Percentiles rank a stretch among this genome's conserved stretches.
These are phyloP conservation scores for Fusarium tjaetaba DNA, from an alignment of 2,329 filamentous ascomycete genomes.

Conservation along the genomic window DNA sequence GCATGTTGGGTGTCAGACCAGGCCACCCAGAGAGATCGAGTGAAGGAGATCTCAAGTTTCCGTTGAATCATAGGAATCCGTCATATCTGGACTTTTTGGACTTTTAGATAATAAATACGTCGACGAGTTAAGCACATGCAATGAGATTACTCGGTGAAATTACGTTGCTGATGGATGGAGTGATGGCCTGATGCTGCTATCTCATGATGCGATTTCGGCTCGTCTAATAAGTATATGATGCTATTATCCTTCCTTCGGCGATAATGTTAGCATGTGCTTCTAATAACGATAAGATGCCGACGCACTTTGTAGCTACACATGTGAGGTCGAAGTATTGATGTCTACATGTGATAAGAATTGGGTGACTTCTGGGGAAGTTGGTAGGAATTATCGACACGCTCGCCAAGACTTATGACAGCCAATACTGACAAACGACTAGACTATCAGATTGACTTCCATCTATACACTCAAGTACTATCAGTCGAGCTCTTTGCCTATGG, in stretches of 20 bases:
- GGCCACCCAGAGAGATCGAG: conserved; percentile 31
- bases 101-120: background rate
- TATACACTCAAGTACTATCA: background rate
- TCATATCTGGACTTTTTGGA: conserved; percentile 26
- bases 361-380: background rate
- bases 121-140: conserved; percentile 1
- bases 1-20: conserved; percentile 42
- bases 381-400: background rate
- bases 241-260: background rate
- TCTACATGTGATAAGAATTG: background rate
- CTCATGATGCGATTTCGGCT: background rate
- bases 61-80: conserved; percentile 23
- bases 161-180: background rate
- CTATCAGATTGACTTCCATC: rapidly evolving
- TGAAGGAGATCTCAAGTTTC: conserved; percentile 34
- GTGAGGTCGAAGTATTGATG: background rate
- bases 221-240: background rate
- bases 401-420: background rate
- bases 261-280: background rate
- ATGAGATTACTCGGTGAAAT: background rate
- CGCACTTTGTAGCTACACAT: rapidly evolving
- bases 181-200: background rate
- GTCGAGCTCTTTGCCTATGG: too few species aligned
- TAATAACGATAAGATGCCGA: background rate
- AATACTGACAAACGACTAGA: background rate